These are phyloP conservation scores for Pelargonium fulgidum DNA, from an alignment of 441 rosid species.

Conservation along the genomic window DNA sequence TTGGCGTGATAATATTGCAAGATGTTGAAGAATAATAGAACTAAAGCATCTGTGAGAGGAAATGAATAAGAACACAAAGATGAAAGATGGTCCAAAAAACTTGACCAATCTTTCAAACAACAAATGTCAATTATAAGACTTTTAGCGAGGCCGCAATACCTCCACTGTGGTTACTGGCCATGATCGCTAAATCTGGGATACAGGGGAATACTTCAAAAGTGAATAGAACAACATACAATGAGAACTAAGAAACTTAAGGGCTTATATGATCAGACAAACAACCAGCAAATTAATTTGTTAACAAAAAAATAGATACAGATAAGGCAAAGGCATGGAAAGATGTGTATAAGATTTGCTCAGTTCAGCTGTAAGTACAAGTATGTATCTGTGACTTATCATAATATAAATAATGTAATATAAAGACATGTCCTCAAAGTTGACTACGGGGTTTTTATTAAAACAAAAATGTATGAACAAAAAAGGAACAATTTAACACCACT, in stretches of 20 bases:
- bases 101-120: background rate
- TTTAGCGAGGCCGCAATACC: background rate
- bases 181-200: background rate
- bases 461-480: background rate
- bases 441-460: background rate
- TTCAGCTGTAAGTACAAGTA: too few relatives aligned
- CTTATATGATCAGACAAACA: background rate
- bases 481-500: background rate
- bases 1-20: slow-evolving; percentile 11
- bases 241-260: background rate
- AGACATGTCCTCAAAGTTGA: background rate
- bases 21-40: slow-evolving; percentile 1
- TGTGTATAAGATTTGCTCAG: background rate
- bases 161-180: background rate
- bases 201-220: background rate
- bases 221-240: background rate
- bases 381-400: too few relatives aligned
- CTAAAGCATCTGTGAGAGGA: background rate
- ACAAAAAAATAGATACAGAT: background rate
- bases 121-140: too few relatives aligned
- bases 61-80: background rate
- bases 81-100: background rate
- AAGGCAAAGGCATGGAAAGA: background rate
- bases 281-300: background rate
- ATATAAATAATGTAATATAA: background rate